phyloP scores from a whole-genome alignment of 495 filamentous ascomycete species.

The Podospora pseudopauciseta region DNA sequence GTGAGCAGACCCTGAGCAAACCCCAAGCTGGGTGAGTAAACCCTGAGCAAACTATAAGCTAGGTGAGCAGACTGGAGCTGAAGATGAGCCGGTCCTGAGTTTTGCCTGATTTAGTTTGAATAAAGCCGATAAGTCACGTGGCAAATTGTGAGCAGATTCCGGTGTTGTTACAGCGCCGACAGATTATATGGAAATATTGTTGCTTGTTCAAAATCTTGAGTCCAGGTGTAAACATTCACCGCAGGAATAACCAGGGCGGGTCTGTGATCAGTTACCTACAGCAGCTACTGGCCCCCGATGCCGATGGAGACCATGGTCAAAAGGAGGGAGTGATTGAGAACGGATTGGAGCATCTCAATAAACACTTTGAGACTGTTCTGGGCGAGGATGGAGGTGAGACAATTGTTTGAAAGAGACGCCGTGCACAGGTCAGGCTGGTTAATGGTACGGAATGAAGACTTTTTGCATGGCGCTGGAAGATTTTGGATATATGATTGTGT shows the following conservation, averaged over 20 bases:
- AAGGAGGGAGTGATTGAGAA: not conserved
- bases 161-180: not conserved
- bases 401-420: not conserved
- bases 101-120: no score
- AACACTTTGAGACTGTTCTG: not conserved
- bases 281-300: not conserved
- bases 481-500: not conserved
- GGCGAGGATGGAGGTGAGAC: not conserved
- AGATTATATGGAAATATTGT: not conserved
- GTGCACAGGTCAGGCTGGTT: not conserved
- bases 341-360: not conserved
- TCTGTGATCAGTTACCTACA: not conserved
- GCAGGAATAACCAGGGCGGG: not conserved
- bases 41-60: no score
- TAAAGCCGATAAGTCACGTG: no score
- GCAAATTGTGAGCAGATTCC: no score
- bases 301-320: not conserved
- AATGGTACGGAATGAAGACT: not conserved
- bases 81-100: no score
- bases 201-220: not conserved
- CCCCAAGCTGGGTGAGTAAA: no score
- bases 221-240: not conserved
- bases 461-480: not conserved
- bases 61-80: no score
- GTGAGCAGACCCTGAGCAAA: no score